Evolutionary conservation across 306 rosid species (phyloP), one percentile per base, ranked within the genome.

Genomic region (Ochetophila trinervis): DNA sequence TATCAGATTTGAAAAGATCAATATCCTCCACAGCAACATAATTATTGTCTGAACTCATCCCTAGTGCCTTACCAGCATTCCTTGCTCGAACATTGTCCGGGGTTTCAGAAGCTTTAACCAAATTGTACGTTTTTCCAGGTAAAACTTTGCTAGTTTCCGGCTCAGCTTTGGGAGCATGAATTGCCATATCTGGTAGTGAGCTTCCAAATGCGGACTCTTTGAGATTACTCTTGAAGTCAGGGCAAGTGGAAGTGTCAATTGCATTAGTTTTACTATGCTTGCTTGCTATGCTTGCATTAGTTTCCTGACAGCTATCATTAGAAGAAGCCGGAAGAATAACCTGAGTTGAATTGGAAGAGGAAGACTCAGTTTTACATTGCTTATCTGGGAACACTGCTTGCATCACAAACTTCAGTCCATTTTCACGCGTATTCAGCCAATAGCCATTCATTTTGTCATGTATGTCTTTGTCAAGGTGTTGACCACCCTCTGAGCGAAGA

Each of bases 221-320:
- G 11, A 75, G 53, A 57, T 54, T 62, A n/a, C 54, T 52, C 53
- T 51, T 61, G 13, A 63, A 63, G 8, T 76, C 63, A 3, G 48
- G 42, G 15, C 59, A 64, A 59, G 48, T 56, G 42, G 68, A 52
- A 65, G 65, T 51, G 30, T 70, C 73, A 30, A 19, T 16, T 19
- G 57, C 75, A 36, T 21, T 5, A 6, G 50, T 60, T 66, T 59
- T 55, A 48, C 63, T 21, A 57, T 35, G 58, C 66, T 37, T 58
- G 24, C 69, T 68, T 40, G 79, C 49, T 19, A 52, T 66, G n/a
- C 24, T 71, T 21, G 64, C 65, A 17, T 63, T 54, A 3, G 58
- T 75, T 15, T 63, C 75, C 66, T 63, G 75, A 63, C 61, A 75
- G 71, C 79, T 75, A 52, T 69, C 74, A 13, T 62, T 75, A n/a